Percentiles rank a stretch among this genome's conserved stretches.
phyloP scores from a whole-genome alignment of 2,329 filamentous ascomycete species.

The Aspergillus viridinutans region DNA sequence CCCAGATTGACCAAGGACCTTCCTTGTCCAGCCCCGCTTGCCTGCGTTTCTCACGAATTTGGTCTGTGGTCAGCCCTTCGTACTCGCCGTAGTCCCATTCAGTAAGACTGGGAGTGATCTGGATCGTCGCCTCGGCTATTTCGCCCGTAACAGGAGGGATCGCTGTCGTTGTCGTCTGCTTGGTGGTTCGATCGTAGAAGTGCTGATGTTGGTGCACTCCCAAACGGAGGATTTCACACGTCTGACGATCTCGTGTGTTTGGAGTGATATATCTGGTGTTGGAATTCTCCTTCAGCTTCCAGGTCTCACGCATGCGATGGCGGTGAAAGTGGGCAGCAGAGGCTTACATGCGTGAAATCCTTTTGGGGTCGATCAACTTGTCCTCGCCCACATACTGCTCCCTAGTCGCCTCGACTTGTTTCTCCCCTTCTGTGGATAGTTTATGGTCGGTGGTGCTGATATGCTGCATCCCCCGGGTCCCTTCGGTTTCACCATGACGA shows the following conservation, averaged over 20 bases:
- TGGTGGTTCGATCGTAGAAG: background rate
- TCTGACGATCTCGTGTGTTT: slow-evolving; percentile 36
- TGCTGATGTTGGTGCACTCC: slow-evolving; percentile 15
- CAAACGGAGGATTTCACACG: slow-evolving; percentile 47
- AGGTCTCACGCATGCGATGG: background rate
- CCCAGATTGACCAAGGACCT: slow-evolving; percentile 55
- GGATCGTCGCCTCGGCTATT: slow-evolving; percentile 23
- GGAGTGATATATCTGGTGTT: slow-evolving; percentile 44
- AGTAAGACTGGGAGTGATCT: slow-evolving; percentile 46
- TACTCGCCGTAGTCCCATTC: slow-evolving; percentile 64
- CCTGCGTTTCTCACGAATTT: slow-evolving; percentile 48
- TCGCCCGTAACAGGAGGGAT: background rate
- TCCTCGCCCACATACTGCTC: slow-evolving; percentile 46
- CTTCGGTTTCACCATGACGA: slow-evolving; percentile 46
- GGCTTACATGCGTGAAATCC: slow-evolving; percentile 39
- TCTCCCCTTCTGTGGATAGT: slow-evolving; percentile 38
- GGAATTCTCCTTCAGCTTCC: background rate
- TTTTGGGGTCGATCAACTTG: slow-evolving; percentile 50
- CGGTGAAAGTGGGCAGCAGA: background rate
- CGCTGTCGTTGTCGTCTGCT: background rate
- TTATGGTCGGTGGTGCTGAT: slow-evolving; percentile 45
- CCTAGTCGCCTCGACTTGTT: slow-evolving; percentile 45
- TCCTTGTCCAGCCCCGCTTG: slow-evolving; percentile 47
- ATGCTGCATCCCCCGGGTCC: slow-evolving; percentile 46
- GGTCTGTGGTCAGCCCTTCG: slow-evolving; percentile 52